phyloP scores from a whole-genome alignment of 2,329 filamentous ascomycete genomes.

The Colletotrichum coccodes region DNA sequence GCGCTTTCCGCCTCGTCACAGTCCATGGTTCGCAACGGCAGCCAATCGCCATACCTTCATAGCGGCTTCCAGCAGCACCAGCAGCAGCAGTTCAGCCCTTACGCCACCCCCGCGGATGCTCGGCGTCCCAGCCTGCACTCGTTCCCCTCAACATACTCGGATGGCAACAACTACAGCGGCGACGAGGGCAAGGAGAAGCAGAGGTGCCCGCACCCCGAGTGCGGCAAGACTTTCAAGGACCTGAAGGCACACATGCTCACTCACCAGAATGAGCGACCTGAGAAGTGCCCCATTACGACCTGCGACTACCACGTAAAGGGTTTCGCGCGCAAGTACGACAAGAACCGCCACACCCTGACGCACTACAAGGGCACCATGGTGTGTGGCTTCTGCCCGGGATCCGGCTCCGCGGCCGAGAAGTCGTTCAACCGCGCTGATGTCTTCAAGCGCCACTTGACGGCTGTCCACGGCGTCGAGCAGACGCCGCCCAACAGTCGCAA shows the following conservation, averaged over 20 bases:
- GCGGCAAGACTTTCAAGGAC: slow-evolving; percentile 89
- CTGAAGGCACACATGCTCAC: slow-evolving; percentile 95
- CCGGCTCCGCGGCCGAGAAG: slow-evolving; percentile 89
- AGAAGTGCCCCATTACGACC: slow-evolving; percentile 92
- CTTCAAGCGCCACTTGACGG: slow-evolving; percentile 93
- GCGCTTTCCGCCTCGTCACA: slow-evolving; percentile 67
- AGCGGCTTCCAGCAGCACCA: slow-evolving; percentile 60
- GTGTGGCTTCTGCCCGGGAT: slow-evolving; percentile 92
- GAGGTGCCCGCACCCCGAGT: slow-evolving; percentile 84
- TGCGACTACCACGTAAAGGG: slow-evolving; percentile 95
- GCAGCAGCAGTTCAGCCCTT: slow-evolving; percentile 64
- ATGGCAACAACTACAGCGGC: slow-evolving; percentile 67
- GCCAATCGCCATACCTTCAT: slow-evolving; percentile 75
- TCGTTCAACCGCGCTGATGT: slow-evolving; percentile 96
- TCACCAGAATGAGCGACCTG: slow-evolving; percentile 88
- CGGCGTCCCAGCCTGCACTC: slow-evolving; percentile 75
- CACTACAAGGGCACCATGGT: slow-evolving; percentile 99
- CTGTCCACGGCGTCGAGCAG: slow-evolving; percentile 92
- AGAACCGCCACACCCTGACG: slow-evolving; percentile 92
- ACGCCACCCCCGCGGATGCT: slow-evolving; percentile 58
- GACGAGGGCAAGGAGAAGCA: slow-evolving; percentile 74
- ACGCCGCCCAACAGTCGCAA: slow-evolving; percentile 91
- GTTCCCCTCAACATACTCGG: slow-evolving; percentile 71
- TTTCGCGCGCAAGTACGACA: slow-evolving; percentile 95
- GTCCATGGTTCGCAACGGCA: slow-evolving; percentile 61